phyloP scores from a whole-genome alignment of 768 basidiomycete species.

The Tremella fuciformis region DNA sequence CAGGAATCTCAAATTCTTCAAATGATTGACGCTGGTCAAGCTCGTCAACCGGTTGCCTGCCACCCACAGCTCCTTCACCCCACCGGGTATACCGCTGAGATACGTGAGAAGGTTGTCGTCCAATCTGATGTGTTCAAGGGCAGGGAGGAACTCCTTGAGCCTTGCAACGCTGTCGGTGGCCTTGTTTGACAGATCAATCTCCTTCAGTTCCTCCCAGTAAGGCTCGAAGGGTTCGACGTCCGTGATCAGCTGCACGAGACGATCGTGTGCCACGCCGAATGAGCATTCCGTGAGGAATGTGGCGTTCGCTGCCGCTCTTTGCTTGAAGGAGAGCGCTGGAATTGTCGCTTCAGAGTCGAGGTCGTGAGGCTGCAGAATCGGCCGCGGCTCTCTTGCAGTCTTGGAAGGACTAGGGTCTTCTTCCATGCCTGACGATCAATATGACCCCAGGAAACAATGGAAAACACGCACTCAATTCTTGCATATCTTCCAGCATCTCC shows the following conservation, averaged over 20 bases:
- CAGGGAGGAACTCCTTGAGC: conserved; percentile 84
- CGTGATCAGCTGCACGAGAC: conserved; percentile 84
- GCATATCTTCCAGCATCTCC: conserved; percentile 72
- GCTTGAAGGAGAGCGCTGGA: conserved; percentile 16
- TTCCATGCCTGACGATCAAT: conserved; percentile 31
- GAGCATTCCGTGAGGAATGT: conserved; percentile 94
- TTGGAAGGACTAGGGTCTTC: conserved; percentile 50
- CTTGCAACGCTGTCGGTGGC: conserved; percentile 76
- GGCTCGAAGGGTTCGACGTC: conserved; percentile 93
- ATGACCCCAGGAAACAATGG: not conserved
- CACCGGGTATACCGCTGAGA: conserved; percentile 54
- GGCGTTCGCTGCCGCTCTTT: conserved; percentile 51
- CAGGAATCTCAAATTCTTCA: conserved; percentile 78
- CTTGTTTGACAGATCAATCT: conserved; percentile 71
- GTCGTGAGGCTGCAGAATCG: not conserved
- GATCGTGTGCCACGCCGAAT: conserved; percentile 89
- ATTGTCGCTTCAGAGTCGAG: conserved; percentile 10
- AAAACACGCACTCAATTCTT: conserved; percentile 63
- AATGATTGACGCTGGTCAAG: conserved; percentile 81
- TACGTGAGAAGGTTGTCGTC: conserved; percentile 56
- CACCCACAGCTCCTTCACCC: conserved; percentile 50
- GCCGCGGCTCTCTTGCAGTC: conserved; percentile 21
- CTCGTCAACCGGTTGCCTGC: conserved; percentile 67
- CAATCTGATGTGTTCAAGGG: conserved; percentile 67
- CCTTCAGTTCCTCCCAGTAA: conserved; percentile 77